phyloP scores from a whole-genome alignment of 140 eudicot genomes.

The Cichorium intybus region DNA sequence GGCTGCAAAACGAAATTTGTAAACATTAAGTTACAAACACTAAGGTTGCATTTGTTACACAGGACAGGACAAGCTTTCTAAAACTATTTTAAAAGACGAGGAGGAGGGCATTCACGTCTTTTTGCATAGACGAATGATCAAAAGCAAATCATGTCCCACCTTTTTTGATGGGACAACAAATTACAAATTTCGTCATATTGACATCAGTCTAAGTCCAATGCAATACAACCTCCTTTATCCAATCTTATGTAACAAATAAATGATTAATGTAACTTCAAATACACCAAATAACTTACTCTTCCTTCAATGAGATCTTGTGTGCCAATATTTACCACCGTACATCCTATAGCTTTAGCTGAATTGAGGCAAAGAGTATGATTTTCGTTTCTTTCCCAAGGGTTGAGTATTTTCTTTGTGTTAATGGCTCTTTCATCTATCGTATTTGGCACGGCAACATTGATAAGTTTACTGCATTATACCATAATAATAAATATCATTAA shows the following conservation, averaged over 20 bases:
- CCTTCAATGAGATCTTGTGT: constrained; percentile 87
- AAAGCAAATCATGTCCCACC: no score
- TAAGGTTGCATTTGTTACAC: neutral
- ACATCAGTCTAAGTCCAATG: neutral
- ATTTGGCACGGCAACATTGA: constrained; percentile 70
- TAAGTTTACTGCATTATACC: constrained; percentile 65
- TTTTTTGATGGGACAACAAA: no score
- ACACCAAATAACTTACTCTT: constrained; percentile 50
- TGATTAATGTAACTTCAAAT: neutral
- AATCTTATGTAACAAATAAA: neutral
- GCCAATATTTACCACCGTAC: constrained; percentile 94
- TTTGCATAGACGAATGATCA: neutral
- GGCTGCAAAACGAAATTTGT: constrained; percentile 56
- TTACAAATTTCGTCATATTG: neutral
- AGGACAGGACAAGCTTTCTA: no score
- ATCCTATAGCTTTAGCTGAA: constrained; percentile 97
- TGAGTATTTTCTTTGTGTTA: constrained; percentile 55
- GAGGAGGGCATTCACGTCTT: neutral
- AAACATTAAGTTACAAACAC: constrained; percentile 3
- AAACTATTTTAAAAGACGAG: neutral
- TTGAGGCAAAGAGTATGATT: constrained; percentile 92
- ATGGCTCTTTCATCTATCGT: constrained; percentile 75
- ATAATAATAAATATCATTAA: constrained; percentile 13
- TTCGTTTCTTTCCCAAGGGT: constrained; percentile 85
- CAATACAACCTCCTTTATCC: neutral